Percentiles rank a stretch among this genome's conserved stretches.
Conservation (phyloP, 2,329 filamentous ascomycete species). For the Colletotrichum lupini region DNA sequence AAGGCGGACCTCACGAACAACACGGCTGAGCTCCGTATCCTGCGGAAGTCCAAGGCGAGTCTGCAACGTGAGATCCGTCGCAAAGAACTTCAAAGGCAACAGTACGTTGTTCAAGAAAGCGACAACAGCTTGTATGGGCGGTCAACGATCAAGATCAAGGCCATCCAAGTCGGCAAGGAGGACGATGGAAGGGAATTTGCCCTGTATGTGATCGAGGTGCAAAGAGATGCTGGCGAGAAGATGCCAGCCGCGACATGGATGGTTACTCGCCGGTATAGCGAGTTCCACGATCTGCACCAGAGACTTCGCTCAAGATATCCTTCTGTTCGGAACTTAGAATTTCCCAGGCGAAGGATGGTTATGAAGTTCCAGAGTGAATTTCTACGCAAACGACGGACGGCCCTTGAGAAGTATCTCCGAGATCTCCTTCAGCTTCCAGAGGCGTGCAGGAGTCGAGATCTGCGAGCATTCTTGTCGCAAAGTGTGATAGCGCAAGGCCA, state of each 20-base stretch:
- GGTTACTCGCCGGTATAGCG: slow-evolving; percentile 92
- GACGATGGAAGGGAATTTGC: slow-evolving; percentile 95
- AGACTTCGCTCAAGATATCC: slow-evolving; percentile 86
- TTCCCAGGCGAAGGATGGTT: slow-evolving; percentile 89
- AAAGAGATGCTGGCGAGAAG: slow-evolving; percentile 89
- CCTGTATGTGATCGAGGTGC: slow-evolving; percentile 92
- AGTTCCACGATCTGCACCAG: slow-evolving; percentile 96
- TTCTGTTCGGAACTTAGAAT: slow-evolving; percentile 89
- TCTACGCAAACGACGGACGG: slow-evolving; percentile 85
- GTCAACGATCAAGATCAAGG: slow-evolving; percentile 89
- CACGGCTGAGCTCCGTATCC: slow-evolving; percentile 88
- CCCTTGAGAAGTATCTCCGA: slow-evolving; percentile 86
- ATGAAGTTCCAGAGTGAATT: slow-evolving; percentile 98
- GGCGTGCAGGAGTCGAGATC: slow-evolving; percentile 91
- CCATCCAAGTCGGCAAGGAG: slow-evolving; percentile 90
- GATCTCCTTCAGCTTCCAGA: slow-evolving; percentile 88
- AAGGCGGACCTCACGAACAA: slow-evolving; percentile 99
- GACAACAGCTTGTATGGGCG: slow-evolving; percentile 97
- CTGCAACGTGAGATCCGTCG: slow-evolving; percentile 90
- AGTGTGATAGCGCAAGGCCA: slow-evolving; percentile 78
- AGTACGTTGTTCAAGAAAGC: slow-evolving; percentile 97
- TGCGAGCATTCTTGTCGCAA: slow-evolving; percentile 92
- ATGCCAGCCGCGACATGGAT: slow-evolving; percentile 97
- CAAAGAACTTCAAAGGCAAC: slow-evolving; percentile 95
- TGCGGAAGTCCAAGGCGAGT: slow-evolving; percentile 94